A percentile compares a stretch with the other conserved stretches of the same genome.
These are phyloP conservation scores for Capsicum baccatum DNA, from an alignment of 257 asterid species.

Conservation along the genomic window DNA sequence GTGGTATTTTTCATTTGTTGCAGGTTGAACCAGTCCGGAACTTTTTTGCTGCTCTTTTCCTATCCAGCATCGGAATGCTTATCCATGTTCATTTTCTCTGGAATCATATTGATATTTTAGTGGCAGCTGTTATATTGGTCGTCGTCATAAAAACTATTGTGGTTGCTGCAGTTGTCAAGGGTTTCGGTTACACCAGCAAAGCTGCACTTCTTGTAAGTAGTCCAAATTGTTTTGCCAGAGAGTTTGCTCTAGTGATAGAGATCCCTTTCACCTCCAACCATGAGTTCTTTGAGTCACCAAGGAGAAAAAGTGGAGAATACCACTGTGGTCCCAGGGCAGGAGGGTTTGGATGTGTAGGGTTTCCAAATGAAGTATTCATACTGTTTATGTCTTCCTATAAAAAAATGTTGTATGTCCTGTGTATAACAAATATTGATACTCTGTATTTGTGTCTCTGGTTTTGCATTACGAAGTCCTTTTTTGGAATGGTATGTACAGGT, in stretches of 20 bases:
- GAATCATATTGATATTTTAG: constrained; percentile 80
- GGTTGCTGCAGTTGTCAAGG: constrained; percentile 72
- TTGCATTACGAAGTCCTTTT: constrained; percentile 11
- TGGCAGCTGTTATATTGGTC: constrained; percentile 83
- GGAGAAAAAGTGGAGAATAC: constrained; percentile 17
- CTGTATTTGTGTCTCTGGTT: constrained; percentile 9
- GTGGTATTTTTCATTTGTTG: constrained; percentile 39
- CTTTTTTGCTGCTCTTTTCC: constrained; percentile 86
- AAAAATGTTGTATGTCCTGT: neutral
- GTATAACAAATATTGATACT: neutral
- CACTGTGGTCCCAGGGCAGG: constrained; percentile 25
- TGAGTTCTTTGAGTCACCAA: neutral
- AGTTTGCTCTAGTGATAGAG: constrained; percentile 14
- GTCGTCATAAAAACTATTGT: constrained; percentile 65
- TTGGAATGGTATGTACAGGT: constrained; percentile 50
- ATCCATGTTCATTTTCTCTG: constrained; percentile 83
- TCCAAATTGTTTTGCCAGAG: constrained; percentile 29
- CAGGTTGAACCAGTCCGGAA: constrained; percentile 86
- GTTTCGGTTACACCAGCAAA: constrained; percentile 80
- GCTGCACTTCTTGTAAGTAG: constrained; percentile 72
- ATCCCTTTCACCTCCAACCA: constrained; percentile 23
- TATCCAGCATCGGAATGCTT: constrained; percentile 92
- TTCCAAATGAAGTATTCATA: neutral
- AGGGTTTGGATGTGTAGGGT: constrained; percentile 18
- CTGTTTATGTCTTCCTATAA: neutral